These are phyloP conservation scores for Clarkia xantiana DNA, from an alignment of 345 rosid genomes.

Conservation along the genomic window DNA sequence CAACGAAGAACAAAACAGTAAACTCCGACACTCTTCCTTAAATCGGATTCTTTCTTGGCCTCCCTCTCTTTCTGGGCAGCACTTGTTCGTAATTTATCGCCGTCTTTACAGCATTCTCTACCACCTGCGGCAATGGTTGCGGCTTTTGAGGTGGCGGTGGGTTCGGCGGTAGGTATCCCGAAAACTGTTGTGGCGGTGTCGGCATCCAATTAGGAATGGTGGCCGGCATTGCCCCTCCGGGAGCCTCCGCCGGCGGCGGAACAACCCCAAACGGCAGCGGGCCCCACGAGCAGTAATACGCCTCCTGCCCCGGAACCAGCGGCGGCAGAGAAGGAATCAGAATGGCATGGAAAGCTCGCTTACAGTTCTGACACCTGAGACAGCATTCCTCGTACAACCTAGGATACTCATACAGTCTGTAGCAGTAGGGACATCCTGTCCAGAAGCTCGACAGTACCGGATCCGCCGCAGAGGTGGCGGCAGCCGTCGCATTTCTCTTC, in stretches of 20 bases:
- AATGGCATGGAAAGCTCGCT: constrained; percentile 64
- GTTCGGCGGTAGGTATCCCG: neutral
- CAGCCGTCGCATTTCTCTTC: constrained; percentile 13
- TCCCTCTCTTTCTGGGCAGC: constrained; percentile 3
- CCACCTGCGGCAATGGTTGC: constrained; percentile 5
- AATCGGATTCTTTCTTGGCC: constrained; percentile 4
- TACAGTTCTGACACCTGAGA: constrained; percentile 58
- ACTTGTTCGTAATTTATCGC: neutral
- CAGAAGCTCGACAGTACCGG: constrained; percentile 39
- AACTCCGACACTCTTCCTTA: neutral
- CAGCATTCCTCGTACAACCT: constrained; percentile 71
- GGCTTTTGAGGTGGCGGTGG: neutral
- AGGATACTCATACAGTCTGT: constrained; percentile 65
- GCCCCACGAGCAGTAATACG: constrained; percentile 80
- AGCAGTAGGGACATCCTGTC: constrained; percentile 92
- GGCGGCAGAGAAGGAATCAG: constrained; percentile 52
- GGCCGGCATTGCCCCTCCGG: neutral
- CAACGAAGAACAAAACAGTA: too few relatives aligned
- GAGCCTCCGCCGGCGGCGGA: neutral
- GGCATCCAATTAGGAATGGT: constrained; percentile 16
- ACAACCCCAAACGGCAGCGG: constrained; percentile 60
- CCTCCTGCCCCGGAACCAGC: constrained; percentile 61
- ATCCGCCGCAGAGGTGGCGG: neutral
- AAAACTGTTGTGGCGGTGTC: neutral
- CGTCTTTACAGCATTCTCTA: neutral